Evolutionary conservation across 2,329 filamentous ascomycete genomes (phyloP).

Genomic region (Xylariaceae sp.): DNA sequence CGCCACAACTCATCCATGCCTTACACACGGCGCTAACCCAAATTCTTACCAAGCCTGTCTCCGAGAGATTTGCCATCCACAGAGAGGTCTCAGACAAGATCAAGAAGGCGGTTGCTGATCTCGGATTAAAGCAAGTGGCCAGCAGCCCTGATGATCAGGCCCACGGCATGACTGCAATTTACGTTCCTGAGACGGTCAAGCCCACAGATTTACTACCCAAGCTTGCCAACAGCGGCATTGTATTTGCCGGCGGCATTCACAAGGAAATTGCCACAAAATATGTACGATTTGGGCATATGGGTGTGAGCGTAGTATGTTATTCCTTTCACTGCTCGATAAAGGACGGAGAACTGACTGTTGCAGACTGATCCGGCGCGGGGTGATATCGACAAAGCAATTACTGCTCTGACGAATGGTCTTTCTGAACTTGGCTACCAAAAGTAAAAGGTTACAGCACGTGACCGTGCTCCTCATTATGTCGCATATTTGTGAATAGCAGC

Average conservation of each 20-base stretch:
- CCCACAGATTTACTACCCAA: slow-evolving; percentile 81
- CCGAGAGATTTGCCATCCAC: slow-evolving; percentile 81
- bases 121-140: slow-evolving; percentile 86
- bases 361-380: slow-evolving; percentile 70
- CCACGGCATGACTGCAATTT: slow-evolving; percentile 97
- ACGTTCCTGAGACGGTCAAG: slow-evolving; percentile 79
- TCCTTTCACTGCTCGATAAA: neutral
- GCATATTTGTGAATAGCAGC: too few relatives aligned
- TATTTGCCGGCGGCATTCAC: slow-evolving; percentile 94
- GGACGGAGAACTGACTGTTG: slow-evolving; percentile 13
- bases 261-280: slow-evolving; percentile 94
- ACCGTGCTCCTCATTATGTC: too few relatives aligned
- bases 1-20: slow-evolving; percentile 88
- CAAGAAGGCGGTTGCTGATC: slow-evolving; percentile 74
- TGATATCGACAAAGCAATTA: slow-evolving; percentile 81
- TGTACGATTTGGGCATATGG: slow-evolving; percentile 97
- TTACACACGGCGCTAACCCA: slow-evolving; percentile 85
- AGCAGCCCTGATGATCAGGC: slow-evolving; percentile 84
- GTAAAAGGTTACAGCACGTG: slow-evolving; percentile 25
- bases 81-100: slow-evolving; percentile 74
- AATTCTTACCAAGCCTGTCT: slow-evolving; percentile 75
- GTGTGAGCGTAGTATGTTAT: slow-evolving; percentile 71
- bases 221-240: slow-evolving; percentile 78
- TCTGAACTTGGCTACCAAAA: slow-evolving; percentile 66
- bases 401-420: slow-evolving; percentile 70